Evolutionary conservation across 768 basidiomycete genomes (phyloP), one percentile per base, ranked within the genome.

Genomic region (Russula compacta): DNA sequence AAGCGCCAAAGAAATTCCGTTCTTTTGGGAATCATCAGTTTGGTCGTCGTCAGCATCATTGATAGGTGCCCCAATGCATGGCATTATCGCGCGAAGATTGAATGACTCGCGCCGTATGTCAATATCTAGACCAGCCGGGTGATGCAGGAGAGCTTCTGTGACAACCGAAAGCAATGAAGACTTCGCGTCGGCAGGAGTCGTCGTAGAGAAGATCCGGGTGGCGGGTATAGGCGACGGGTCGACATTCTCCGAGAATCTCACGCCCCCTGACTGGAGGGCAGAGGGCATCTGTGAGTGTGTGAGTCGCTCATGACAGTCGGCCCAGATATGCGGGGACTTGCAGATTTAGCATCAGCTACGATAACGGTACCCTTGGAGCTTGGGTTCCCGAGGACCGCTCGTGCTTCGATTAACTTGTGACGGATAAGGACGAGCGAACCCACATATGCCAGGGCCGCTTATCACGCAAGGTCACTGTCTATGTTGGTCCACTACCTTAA

Each of bases 401-500:
- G 54, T 0, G 58, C 46, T 8, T 56, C 59, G 33, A 35, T 29
- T 32, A 65, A 36, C 44, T 40, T 52, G 38, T n/a, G n/a, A n/a
- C n/a, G n/a, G n/a, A n/a, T 48, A 33, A 66, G 64, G 40, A 66
- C 24, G 33, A 66, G 46, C 24, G 59, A 64, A 15, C 56, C 59
- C 15, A 58, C 12, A 32, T 49, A 66, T 58, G 59, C 56, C 47
- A 66, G 33, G 56, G 54, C 50, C 17, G 65, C 65, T 66, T 48
- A 21, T 48, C 36, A 32, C 24, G 17, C 36, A 35, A 49, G 11
- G 35, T 56, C 51, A 52, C 32, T 29, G 24, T 33, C 24, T 57
- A 48, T 10, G 12, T 17, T 35, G 21, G 11, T 14, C 12, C 42
- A 21, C 32, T 24, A 19, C 35, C 19, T 14, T 50, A 11, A n/a